A percentile compares a stretch with the other conserved stretches of the same genome.
Evolutionary conservation across 169 alveolate species (phyloP).

Genomic region (Ophryocystis elektroscirrha): DNA sequence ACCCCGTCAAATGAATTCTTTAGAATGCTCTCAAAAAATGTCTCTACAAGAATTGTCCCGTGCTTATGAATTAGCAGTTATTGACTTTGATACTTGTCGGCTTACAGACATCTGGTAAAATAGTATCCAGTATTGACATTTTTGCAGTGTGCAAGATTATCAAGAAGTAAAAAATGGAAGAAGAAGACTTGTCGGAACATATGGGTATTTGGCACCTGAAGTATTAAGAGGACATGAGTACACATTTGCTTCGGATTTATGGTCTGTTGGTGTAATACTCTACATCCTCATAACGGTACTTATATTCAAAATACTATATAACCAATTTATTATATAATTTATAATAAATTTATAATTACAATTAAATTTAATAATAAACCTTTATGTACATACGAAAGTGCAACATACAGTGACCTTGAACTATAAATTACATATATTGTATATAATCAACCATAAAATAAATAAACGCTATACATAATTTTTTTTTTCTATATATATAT

Average conservation of each 20-base stretch:
- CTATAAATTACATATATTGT: too few species aligned
- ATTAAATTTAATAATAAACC: neutral
- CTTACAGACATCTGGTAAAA: constrained; percentile 8
- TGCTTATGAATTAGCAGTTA: constrained; percentile 25
- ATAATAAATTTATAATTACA: neutral
- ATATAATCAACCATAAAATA: too few species aligned
- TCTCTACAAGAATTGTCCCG: constrained; percentile 6
- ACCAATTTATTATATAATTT: neutral
- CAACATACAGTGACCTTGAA: too few species aligned
- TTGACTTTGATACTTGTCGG: constrained; percentile 34
- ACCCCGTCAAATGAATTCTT: neutral
- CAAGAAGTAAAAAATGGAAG: neutral
- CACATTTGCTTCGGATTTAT: constrained; percentile 54
- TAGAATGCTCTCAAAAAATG: constrained; percentile 8
- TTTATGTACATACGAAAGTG: too few species aligned
- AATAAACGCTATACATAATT: too few species aligned
- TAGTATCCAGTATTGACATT: neutral
- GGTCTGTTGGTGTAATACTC: constrained; percentile 64
- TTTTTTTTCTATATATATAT: too few species aligned
- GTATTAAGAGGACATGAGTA: constrained; percentile 30
- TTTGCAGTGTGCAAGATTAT: neutral
- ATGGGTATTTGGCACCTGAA: constrained; percentile 36
- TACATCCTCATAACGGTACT: constrained; percentile 53
- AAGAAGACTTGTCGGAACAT: constrained; percentile 34
- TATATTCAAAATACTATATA: neutral